These are phyloP conservation scores for Chalciporus sp. DNA, from an alignment of 1,284 basidiomycete genomes.

Conservation along the genomic window DNA sequence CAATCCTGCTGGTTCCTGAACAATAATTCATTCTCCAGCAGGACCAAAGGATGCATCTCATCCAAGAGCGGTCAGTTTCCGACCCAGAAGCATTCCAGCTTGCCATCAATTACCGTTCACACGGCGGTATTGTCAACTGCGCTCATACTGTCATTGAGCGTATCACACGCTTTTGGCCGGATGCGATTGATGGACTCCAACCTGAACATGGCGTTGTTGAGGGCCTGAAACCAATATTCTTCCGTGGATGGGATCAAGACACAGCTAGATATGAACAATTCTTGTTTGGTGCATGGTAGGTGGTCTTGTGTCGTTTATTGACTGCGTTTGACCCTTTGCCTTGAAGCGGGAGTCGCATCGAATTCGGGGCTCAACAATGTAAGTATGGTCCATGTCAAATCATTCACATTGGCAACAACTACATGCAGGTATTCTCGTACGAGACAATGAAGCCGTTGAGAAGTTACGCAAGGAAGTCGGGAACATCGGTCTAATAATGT, in stretches of 20 bases:
- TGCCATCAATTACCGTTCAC: conserved; percentile 68
- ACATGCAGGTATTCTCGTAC: conserved; percentile 66
- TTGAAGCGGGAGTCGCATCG: conserved; percentile 51
- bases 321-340: conserved; percentile 6
- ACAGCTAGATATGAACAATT: conserved; percentile 59
- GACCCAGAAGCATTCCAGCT: conserved; percentile 60
- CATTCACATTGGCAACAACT: neutral
- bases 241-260: conserved; percentile 54
- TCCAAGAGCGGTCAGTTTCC: conserved; percentile 16
- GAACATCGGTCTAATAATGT: conserved; percentile 65
- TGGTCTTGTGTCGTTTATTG: neutral
- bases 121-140: conserved; percentile 70
- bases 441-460: conserved; percentile 54
- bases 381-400: conserved; percentile 8
- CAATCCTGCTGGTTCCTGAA: rapidly evolving
- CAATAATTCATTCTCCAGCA: conserved; percentile 11
- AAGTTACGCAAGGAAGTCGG: conserved; percentile 57
- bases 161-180: conserved; percentile 63
- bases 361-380: conserved; percentile 75
- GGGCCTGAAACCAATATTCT: conserved; percentile 64
- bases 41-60: conserved; percentile 18
- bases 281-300: conserved; percentile 52
- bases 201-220: conserved; percentile 60
- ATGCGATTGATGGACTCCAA: conserved; percentile 62
- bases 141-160: conserved; percentile 67